Percentiles rank a stretch among this genome's conserved stretches.
These are phyloP conservation scores for Aegle marmelos DNA, from an alignment of 345 rosid genomes.

Conservation along the genomic window DNA sequence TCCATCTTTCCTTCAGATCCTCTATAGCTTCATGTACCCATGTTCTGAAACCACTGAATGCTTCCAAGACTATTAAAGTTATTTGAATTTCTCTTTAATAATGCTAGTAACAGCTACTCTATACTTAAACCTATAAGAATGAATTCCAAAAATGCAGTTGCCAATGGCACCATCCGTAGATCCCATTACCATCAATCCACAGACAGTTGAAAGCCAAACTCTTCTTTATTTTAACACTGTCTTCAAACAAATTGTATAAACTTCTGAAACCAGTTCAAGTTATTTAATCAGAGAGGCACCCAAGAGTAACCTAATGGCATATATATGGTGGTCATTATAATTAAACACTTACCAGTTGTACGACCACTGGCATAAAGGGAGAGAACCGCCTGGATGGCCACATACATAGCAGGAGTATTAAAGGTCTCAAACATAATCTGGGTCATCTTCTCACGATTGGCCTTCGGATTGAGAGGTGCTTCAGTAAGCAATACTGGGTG, in stretches of 20 bases:
- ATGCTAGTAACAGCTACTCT: not conserved
- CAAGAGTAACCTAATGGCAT: not conserved
- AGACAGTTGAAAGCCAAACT: not conserved
- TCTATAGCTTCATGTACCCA: not conserved
- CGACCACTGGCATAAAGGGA: slow-evolving; percentile 75
- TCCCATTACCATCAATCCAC: not conserved
- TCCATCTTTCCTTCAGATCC: not conserved
- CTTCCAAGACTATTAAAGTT: not conserved
- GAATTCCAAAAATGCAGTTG: not conserved
- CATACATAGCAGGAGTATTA: slow-evolving; percentile 64
- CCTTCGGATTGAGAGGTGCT: slow-evolving; percentile 68
- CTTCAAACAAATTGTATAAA: not conserved
- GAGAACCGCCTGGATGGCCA: slow-evolving; percentile 66
- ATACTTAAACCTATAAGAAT: not conserved
- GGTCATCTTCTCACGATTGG: slow-evolving; percentile 67
- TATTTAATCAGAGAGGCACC: not conserved
- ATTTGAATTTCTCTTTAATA: not conserved
- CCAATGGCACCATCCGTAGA: not conserved
- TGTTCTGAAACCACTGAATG: not conserved
- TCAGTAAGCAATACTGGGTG: slow-evolving; percentile 67
- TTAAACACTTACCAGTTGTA: slow-evolving; percentile 50
- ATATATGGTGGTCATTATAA: not conserved
- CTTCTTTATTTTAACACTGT: not conserved
- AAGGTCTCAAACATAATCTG: slow-evolving; percentile 69
- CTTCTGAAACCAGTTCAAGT: not conserved